Percentiles rank a stretch among this genome's conserved stretches.
Evolutionary conservation across 768 basidiomycete genomes (phyloP).

Genomic region (Russula ochroleuca): DNA sequence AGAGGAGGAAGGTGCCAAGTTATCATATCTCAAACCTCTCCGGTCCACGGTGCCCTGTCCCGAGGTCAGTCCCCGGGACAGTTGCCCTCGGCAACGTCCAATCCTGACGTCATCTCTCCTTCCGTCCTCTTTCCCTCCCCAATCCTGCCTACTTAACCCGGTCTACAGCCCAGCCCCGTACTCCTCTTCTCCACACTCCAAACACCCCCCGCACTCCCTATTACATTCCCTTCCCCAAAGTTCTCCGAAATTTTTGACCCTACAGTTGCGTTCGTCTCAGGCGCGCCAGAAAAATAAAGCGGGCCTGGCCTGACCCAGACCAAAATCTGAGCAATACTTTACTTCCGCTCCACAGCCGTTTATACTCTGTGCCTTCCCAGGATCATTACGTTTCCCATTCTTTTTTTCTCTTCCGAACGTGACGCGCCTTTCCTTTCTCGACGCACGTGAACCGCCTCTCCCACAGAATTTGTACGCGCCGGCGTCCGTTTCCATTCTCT

Average conservation of each 20-base stretch:
- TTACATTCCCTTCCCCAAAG: neutral
- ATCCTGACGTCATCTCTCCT: slow-evolving; percentile 11
- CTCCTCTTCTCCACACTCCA: neutral
- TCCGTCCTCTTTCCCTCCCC: too few relatives aligned
- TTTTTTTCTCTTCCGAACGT: slow-evolving; percentile 13
- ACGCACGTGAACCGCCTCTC: neutral
- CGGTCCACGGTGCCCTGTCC: neutral
- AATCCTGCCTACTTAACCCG: neutral
- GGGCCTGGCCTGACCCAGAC: slow-evolving; percentile 13
- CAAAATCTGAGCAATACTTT: neutral
- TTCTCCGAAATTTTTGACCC: neutral
- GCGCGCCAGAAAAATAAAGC: neutral
- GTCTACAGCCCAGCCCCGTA: neutral
- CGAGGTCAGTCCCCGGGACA: slow-evolving; percentile 4
- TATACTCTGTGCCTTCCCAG: slow-evolving; percentile 17
- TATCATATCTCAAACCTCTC: slow-evolving; percentile 17
- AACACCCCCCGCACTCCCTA: neutral
- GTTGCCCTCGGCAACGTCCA: neutral
- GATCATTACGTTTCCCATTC: slow-evolving; percentile 22
- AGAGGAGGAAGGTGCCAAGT: neutral
- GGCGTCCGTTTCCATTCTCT: slow-evolving; percentile 8
- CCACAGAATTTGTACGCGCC: slow-evolving; percentile 4
- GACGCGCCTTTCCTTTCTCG: slow-evolving; percentile 20
- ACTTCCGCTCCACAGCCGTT: slow-evolving; percentile 18
- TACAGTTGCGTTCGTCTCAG: neutral